Evolutionary conservation across 345 rosid species (phyloP).

Genomic region (Eucalyptus regnans): DNA sequence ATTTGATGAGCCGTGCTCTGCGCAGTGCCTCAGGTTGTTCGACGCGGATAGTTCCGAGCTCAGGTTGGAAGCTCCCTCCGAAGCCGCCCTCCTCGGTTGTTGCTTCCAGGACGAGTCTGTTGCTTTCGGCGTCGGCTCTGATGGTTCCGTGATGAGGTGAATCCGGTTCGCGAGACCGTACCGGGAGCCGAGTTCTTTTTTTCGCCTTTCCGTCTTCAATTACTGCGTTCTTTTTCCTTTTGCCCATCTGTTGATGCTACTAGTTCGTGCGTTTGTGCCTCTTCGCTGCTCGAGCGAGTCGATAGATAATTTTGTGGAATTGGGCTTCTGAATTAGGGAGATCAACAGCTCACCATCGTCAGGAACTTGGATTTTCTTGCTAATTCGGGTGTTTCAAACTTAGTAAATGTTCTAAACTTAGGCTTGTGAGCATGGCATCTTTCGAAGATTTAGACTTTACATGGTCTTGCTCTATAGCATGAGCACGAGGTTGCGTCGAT

Average conservation of each 20-base stretch:
- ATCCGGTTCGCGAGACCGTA: not conserved
- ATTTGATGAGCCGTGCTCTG: not conserved
- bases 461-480: not conserved
- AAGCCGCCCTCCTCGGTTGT: conserved; percentile 70
- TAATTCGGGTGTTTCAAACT: not conserved
- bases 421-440: not conserved
- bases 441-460: not conserved
- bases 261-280: not conserved
- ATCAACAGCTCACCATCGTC: not conserved
- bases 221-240: not conserved
- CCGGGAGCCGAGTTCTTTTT: not conserved
- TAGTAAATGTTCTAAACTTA: not conserved
- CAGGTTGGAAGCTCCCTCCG: conserved; percentile 28
- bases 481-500: not conserved
- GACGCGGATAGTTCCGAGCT: conserved; percentile 55
- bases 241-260: not conserved
- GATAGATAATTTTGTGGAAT: not conserved
- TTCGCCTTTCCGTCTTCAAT: not conserved
- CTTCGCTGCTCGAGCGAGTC: not conserved
- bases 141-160: conserved; percentile 74
- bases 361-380: not conserved
- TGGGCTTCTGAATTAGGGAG: not conserved
- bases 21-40: conserved; percentile 57
- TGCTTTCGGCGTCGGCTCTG: conserved; percentile 48
- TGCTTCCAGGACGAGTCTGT: conserved; percentile 54